A percentile compares a stretch with the other conserved stretches of the same genome.
Evolutionary conservation across 1,284 basidiomycete genomes (phyloP).

Genomic region (Leccinum pachyderme): DNA sequence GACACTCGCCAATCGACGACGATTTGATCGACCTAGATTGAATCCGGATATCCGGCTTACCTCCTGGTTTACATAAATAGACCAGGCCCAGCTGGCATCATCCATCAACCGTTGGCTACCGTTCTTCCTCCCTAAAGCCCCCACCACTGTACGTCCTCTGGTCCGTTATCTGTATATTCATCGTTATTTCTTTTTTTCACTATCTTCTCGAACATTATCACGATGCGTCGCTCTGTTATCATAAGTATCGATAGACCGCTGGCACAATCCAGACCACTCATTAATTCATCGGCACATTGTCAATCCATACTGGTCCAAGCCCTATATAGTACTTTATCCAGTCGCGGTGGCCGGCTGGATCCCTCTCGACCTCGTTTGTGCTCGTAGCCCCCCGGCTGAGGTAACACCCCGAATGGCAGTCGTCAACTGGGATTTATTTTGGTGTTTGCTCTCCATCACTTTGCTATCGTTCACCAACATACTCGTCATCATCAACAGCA

Average conservation of each 20-base stretch:
- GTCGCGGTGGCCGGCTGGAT: conserved; percentile 54
- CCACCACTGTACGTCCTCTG: conserved; percentile 20
- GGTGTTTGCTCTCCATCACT: conserved; percentile 63
- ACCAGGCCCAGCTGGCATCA: background rate
- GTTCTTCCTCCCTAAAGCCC: conserved; percentile 7
- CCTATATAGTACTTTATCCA: conserved; percentile 40
- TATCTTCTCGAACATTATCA: conserved; percentile 12
- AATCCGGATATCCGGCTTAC: background rate
- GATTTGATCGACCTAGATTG: background rate
- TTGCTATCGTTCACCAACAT: conserved; percentile 52
- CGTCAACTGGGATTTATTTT: conserved; percentile 49
- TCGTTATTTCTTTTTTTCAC: conserved; percentile 44
- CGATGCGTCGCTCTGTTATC: conserved; percentile 60
- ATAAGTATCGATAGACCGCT: conserved; percentile 59
- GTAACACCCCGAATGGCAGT: conserved; percentile 43
- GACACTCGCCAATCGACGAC: background rate
- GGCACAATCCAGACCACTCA: conserved; percentile 55
- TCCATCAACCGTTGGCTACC: conserved; percentile 14
- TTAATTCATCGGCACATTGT: conserved; percentile 30
- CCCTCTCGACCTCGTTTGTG: conserved; percentile 48
- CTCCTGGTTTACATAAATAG: background rate
- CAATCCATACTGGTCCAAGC: conserved; percentile 53
- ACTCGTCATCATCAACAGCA: conserved; percentile 55
- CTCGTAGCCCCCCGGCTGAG: conserved; percentile 60
- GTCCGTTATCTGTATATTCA: conserved; percentile 53